Evolutionary conservation across 208 protist genomes (phyloP).

Genomic region (Acanthamoeba sp.): DNA sequence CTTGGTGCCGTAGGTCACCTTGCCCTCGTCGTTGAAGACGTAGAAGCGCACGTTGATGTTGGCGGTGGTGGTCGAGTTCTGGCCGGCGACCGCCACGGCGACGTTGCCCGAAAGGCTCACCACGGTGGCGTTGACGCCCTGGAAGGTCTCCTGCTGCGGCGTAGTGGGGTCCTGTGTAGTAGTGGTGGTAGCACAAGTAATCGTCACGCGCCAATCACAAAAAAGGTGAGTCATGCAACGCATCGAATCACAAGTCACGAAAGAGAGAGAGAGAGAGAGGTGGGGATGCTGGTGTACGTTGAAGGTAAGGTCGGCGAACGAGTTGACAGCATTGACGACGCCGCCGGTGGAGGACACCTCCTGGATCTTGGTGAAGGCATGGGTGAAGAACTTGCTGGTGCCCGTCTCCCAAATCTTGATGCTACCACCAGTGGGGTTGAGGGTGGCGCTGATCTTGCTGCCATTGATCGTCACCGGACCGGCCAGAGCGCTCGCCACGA

Average conservation of each 20-base stretch:
- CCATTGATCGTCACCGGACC: background rate
- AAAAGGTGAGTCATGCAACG: too few species aligned
- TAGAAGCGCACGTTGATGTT: constrained; percentile 50
- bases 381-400: background rate
- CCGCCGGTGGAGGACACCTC: background rate
- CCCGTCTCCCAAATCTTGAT: background rate
- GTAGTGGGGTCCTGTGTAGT: constrained; percentile 9
- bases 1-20: constrained; percentile 23
- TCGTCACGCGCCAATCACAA: too few species aligned
- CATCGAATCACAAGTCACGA: background rate
- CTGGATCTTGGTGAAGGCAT: background rate
- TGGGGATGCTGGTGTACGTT: background rate
- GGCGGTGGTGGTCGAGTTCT: background rate
- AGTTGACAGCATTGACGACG: constrained; percentile 42
- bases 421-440: background rate
- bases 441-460: background rate
- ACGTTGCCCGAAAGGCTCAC: constrained; percentile 14
- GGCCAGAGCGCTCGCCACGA: background rate
- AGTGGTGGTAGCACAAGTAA: too few species aligned
- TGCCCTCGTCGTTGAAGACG: background rate
- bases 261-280: background rate
- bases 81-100: background rate
- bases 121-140: constrained; percentile 2
- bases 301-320: background rate
- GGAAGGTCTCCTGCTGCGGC: constrained; percentile 8